phyloP scores from a whole-genome alignment of 176 grass and related monocot species.

The Oryza australiensis region DNA sequence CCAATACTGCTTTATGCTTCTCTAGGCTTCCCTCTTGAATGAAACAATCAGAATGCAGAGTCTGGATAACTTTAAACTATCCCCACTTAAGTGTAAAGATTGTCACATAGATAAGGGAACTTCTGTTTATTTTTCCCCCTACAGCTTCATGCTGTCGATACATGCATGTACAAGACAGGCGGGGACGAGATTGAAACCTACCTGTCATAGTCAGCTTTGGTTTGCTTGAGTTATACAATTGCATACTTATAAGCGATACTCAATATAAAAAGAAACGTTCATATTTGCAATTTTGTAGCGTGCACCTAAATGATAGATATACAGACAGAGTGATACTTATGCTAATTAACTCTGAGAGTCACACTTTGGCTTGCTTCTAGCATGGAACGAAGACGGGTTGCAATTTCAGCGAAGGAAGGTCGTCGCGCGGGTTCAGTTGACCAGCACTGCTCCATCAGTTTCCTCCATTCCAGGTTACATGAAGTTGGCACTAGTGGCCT shows the following conservation, averaged over 20 bases:
- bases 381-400: slow-evolving; percentile 48
- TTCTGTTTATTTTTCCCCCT: background rate
- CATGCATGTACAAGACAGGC: background rate
- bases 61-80: background rate
- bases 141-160: background rate
- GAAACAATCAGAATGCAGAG: background rate
- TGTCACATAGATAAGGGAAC: background rate
- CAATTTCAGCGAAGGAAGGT: slow-evolving; percentile 80
- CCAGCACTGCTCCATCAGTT: slow-evolving; percentile 92
- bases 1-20: background rate
- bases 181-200: background rate
- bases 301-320: background rate
- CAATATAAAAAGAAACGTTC: slow-evolving; percentile 7
- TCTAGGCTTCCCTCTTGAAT: background rate
- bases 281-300: background rate
- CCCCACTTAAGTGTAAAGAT: background rate
- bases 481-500: slow-evolving; percentile 73
- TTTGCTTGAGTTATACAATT: background rate
- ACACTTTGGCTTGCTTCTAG: slow-evolving; percentile 42
- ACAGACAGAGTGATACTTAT: background rate
- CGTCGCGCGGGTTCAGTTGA: slow-evolving; percentile 57
- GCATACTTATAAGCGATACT: background rate
- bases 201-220: background rate
- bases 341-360: slow-evolving; percentile 28
- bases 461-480: slow-evolving; percentile 71